phyloP scores from a whole-genome alignment of 352 stramenopile genomes.

The Phytophthora tentaculata region DNA sequence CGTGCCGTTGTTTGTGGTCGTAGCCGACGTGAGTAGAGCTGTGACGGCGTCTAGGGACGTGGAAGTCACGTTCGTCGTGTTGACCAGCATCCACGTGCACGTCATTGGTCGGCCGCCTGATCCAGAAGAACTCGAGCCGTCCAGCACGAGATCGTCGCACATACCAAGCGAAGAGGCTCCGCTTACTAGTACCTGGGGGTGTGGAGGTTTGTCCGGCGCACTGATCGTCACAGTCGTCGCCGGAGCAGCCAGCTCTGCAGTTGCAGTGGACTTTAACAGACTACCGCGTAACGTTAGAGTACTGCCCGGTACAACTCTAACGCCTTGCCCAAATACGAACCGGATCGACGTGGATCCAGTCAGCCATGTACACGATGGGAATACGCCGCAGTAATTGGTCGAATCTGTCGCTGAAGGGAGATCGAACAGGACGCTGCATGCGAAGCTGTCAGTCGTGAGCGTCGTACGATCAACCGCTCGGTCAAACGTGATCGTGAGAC shows the following conservation, averaged over 20 bases:
- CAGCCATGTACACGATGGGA: constrained; percentile 56
- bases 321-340: constrained; percentile 54
- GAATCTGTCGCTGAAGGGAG: constrained; percentile 33
- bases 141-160: constrained; percentile 67
- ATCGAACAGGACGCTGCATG: constrained; percentile 63
- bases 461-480: constrained; percentile 46
- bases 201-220: constrained; percentile 46
- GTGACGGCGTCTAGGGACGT: constrained; percentile 29
- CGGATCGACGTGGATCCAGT: constrained; percentile 46
- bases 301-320: constrained; percentile 47
- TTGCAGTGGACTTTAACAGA: constrained; percentile 57
- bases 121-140: constrained; percentile 58
- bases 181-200: constrained; percentile 51
- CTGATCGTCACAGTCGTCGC: constrained; percentile 38
- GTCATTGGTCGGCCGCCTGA: constrained; percentile 62
- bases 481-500: constrained; percentile 55
- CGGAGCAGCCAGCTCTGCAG: constrained; percentile 46
- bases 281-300: constrained; percentile 46
- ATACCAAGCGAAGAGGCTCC: constrained; percentile 56
- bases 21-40: constrained; percentile 33
- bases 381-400: constrained; percentile 46
- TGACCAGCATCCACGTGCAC: constrained; percentile 56
- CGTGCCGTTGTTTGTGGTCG: constrained; percentile 41
- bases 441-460: constrained; percentile 43
- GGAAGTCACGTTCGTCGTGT: constrained; percentile 22